These are phyloP conservation scores for Selaginella tamariscina DNA, from an alignment of 75 land plant genomes.

Conservation along the genomic window DNA sequence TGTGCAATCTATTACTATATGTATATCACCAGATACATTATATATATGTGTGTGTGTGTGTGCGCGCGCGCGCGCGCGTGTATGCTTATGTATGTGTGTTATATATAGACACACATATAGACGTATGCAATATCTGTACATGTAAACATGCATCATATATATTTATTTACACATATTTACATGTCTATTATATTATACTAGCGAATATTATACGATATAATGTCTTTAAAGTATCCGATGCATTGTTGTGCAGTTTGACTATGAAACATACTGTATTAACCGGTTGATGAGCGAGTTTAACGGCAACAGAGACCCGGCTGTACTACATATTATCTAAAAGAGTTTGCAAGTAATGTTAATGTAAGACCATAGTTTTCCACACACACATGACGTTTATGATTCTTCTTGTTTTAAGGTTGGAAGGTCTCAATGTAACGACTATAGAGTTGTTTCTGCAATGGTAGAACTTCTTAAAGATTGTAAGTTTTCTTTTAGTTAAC, in stretches of 20 bases:
- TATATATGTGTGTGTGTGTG: too few species aligned
- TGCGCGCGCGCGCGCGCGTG: too few species aligned
- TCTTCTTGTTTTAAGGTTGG: conserved; percentile 27
- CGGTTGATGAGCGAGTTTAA: conserved; percentile 25
- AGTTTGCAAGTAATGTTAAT: conserved; percentile 38
- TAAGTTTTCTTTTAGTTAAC: background rate
- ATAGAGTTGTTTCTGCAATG: conserved; percentile 26
- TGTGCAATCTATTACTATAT: too few species aligned
- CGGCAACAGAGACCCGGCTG: conserved; percentile 18
- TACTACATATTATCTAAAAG: conserved; percentile 26
- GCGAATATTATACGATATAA: too few species aligned
- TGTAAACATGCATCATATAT: too few species aligned
- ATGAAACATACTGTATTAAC: conserved; percentile 28
- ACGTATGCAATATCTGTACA: too few species aligned
- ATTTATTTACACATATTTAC: too few species aligned
- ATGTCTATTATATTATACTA: too few species aligned
- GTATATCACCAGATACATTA: too few species aligned
- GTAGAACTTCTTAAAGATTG: conserved; percentile 27
- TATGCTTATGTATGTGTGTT: too few species aligned
- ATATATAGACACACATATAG: too few species aligned
- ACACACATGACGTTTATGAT: background rate
- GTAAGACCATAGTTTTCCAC: conserved; percentile 17
- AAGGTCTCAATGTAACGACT: conserved; percentile 35
- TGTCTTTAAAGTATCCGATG: too few species aligned
- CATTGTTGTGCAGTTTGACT: conserved; percentile 25